A percentile compares a stretch with the other conserved stretches of the same genome.
Evolutionary conservation across 345 rosid genomes (phyloP).

Genomic region (Durio zibethinus): DNA sequence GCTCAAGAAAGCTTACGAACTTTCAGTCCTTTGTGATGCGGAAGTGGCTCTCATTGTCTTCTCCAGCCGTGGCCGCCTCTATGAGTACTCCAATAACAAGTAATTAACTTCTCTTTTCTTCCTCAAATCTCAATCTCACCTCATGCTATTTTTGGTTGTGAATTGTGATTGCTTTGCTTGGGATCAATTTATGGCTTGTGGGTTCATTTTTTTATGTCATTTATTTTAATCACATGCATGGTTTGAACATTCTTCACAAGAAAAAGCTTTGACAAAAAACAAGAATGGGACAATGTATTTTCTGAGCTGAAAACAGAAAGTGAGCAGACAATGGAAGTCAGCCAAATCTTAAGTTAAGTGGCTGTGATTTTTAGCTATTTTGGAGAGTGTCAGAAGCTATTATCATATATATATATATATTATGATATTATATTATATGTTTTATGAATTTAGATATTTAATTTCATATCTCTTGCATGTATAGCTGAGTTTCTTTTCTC

Average conservation of each 20-base stretch:
- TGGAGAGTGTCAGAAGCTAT: not conserved
- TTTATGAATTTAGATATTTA: too few species aligned
- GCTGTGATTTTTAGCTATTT: not conserved
- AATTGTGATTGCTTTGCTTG: not conserved
- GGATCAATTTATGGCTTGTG: not conserved
- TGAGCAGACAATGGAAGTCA: not conserved
- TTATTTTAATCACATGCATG: too few species aligned
- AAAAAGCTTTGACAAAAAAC: not conserved
- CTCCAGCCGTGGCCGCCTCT: slow-evolving; percentile 95
- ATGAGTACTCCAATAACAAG: slow-evolving; percentile 93
- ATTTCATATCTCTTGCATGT: too few species aligned
- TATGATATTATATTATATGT: not conserved
- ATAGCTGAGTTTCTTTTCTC: too few species aligned
- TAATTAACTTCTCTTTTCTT: slow-evolving; percentile 23
- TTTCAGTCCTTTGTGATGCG: slow-evolving; percentile 86
- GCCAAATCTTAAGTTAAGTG: slow-evolving; percentile 5
- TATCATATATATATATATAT: too few species aligned
- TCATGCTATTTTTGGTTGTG: not conserved
- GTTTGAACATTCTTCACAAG: not conserved
- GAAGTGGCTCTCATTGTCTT: slow-evolving; percentile 93
- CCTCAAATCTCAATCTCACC: not conserved
- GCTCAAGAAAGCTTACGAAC: slow-evolving; percentile 85
- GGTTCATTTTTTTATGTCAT: not conserved
- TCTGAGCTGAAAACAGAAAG: not conserved
- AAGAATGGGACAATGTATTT: not conserved